Conservation (phyloP, 2,329 filamentous ascomycete species). For the Botrytis paeoniae region DNA sequence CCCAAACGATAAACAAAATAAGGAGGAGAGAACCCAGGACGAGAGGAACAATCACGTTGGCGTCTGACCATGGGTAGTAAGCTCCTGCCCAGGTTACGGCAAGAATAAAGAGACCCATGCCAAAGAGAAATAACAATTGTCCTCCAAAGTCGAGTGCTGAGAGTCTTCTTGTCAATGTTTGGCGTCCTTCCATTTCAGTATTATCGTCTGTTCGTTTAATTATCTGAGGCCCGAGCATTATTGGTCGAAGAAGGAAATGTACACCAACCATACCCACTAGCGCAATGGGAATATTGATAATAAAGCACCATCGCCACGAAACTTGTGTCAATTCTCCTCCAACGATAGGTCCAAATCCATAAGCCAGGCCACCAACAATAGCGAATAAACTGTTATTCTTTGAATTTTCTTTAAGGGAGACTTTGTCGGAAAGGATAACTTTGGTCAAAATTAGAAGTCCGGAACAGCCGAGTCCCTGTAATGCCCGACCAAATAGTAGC, state of each 20-base stretch:
- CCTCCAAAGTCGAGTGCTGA: slow-evolving; percentile 56
- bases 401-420: slow-evolving; percentile 58
- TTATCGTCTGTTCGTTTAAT: slow-evolving; percentile 44
- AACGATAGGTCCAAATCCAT: slow-evolving; percentile 55
- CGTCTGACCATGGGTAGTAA: slow-evolving; percentile 42
- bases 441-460: slow-evolving; percentile 60
- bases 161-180: slow-evolving; percentile 42
- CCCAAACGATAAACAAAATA: slow-evolving; percentile 42
- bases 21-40: slow-evolving; percentile 41
- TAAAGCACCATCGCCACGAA: slow-evolving; percentile 67
- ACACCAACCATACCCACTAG: slow-evolving; percentile 51
- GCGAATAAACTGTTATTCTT: slow-evolving; percentile 62
- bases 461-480: slow-evolving; percentile 61
- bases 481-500: slow-evolving; percentile 59
- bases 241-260: slow-evolving; percentile 55
- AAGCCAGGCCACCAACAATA: slow-evolving; percentile 57
- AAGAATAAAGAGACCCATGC: slow-evolving; percentile 43
- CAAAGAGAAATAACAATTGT: slow-evolving; percentile 50
- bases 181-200: slow-evolving; percentile 37
- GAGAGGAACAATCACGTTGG: slow-evolving; percentile 42
- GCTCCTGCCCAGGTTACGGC: slow-evolving; percentile 46
- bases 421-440: slow-evolving; percentile 63
- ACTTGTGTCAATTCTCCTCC: slow-evolving; percentile 53
- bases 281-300: slow-evolving; percentile 57
- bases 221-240: slow-evolving; percentile 52